Percentiles rank a stretch among this genome's conserved stretches.
Evolutionary conservation across 2,329 filamentous ascomycete species (phyloP).

Genomic region (Lojkania enalia): DNA sequence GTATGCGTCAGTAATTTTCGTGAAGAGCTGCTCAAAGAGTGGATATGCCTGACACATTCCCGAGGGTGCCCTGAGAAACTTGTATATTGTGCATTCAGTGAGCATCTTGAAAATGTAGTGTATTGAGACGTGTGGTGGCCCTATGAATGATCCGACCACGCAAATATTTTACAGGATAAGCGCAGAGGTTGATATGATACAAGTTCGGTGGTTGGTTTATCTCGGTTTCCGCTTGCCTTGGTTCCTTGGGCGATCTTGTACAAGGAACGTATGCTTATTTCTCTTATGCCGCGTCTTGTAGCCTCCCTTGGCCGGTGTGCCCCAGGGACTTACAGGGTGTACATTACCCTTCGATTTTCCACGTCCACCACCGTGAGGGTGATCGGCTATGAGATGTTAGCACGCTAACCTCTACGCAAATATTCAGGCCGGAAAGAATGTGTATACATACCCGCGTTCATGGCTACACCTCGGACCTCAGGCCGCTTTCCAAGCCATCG

Average conservation of each 20-base stretch:
- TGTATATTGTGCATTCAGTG: too few relatives aligned
- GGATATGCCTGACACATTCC: too few relatives aligned
- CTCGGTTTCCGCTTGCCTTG: slow-evolving; percentile 75
- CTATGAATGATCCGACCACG: slow-evolving; percentile 13
- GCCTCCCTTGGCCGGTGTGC: slow-evolving; percentile 82
- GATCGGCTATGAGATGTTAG: slow-evolving; percentile 65
- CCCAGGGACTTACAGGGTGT: slow-evolving; percentile 94
- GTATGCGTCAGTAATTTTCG: too few relatives aligned
- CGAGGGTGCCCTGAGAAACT: too few relatives aligned
- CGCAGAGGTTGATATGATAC: slow-evolving; percentile 3
- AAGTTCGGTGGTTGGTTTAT: slow-evolving; percentile 15
- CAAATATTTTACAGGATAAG: slow-evolving; percentile 17
- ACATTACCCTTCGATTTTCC: slow-evolving; percentile 99
- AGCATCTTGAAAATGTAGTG: too few relatives aligned
- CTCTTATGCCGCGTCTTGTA: slow-evolving; percentile 90
- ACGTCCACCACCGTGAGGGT: slow-evolving; percentile 98
- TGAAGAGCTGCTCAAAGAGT: too few relatives aligned
- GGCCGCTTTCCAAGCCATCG: slow-evolving; percentile 93
- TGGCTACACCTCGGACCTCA: slow-evolving; percentile 94
- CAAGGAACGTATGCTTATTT: slow-evolving; percentile 91
- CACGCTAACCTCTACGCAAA: slow-evolving; percentile 1
- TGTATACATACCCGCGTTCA: slow-evolving; percentile 79
- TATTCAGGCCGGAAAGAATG: neutral
- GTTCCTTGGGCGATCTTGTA: slow-evolving; percentile 80
- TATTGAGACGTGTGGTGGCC: too few relatives aligned